Conservation (phyloP, 1,284 basidiomycete species). For the Microbotryum scabiosae region DNA sequence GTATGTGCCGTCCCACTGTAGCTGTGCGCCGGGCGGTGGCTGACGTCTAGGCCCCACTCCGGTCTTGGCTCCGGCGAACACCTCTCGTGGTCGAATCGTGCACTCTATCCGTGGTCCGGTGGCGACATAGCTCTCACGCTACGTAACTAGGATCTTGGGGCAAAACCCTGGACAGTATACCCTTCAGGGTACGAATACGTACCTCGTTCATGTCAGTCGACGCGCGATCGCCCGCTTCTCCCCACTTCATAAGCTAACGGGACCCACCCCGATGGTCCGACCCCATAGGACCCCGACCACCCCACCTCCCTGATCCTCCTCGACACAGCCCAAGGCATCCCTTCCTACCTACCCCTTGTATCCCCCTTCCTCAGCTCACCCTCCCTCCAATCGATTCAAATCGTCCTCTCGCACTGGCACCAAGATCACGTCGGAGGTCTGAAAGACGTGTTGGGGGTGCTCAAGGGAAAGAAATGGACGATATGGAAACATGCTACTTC, state of each 20-base stretch:
- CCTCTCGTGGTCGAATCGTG: no score
- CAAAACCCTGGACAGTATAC: conserved; percentile 66
- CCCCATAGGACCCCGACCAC: conserved; percentile 29
- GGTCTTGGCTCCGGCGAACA: no score
- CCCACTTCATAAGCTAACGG: not conserved
- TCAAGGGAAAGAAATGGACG: conserved; percentile 37
- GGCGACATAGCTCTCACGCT: conserved; percentile 2
- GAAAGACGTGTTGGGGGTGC: conserved; percentile 57
- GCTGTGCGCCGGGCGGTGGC: not conserved
- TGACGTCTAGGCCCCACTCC: not conserved
- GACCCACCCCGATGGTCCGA: no score
- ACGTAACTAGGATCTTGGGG: conserved; percentile 12
- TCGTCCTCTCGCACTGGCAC: conserved; percentile 86
- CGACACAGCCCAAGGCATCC: conserved; percentile 77
- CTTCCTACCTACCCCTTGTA: conserved; percentile 50
- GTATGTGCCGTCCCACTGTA: not conserved
- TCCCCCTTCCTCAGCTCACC: conserved; percentile 36
- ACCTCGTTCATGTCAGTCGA: conserved; percentile 50
- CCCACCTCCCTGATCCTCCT: conserved; percentile 66
- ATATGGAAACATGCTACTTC: no score
- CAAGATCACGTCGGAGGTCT: conserved; percentile 77
- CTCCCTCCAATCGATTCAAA: conserved; percentile 43
- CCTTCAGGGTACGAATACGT: conserved; percentile 90
- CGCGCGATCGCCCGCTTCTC: not conserved
- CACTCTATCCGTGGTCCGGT: no score